Conservation (phyloP, 73 alveolate genomes). For the Paraurostyla sp. region DNA sequence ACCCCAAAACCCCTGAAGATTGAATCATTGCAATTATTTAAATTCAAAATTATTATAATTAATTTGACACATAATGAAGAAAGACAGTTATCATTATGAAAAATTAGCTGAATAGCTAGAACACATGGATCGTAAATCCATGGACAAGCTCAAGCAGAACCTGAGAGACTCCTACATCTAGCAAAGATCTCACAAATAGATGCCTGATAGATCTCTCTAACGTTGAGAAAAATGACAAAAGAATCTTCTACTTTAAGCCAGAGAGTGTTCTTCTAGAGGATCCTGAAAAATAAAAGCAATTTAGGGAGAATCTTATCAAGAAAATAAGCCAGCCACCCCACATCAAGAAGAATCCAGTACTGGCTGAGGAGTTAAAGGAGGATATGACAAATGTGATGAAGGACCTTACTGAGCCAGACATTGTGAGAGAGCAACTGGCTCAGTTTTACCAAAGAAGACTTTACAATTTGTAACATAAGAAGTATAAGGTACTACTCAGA, state of each 20-base stretch:
- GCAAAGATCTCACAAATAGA: constrained; percentile 39
- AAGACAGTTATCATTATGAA: constrained; percentile 40
- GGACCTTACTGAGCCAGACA: constrained; percentile 61
- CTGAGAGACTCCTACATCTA: constrained; percentile 42
- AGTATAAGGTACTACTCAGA: constrained; percentile 67
- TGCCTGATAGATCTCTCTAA: constrained; percentile 48
- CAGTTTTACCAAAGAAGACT: constrained; percentile 55
- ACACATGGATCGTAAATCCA: constrained; percentile 36
- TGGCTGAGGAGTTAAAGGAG: constrained; percentile 62
- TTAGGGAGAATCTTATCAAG: constrained; percentile 34
- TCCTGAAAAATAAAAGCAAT: constrained; percentile 50
- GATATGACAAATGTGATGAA: constrained; percentile 49
- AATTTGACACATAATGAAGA: too few species aligned
- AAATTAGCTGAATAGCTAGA: not conserved
- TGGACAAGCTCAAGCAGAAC: constrained; percentile 18
- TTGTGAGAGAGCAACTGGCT: constrained; percentile 53
- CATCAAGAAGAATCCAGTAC: not conserved
- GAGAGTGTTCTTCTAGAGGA: constrained; percentile 57
- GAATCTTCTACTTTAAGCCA: constrained; percentile 70
- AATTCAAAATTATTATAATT: too few species aligned
- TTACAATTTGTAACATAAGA: constrained; percentile 64
- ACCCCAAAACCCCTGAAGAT: too few species aligned
- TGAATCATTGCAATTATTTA: too few species aligned
- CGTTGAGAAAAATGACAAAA: constrained; percentile 31
- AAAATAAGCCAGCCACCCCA: not conserved